phyloP scores from a whole-genome alignment of 441 rosid genomes.

The Euphorbia celastroides region DNA sequence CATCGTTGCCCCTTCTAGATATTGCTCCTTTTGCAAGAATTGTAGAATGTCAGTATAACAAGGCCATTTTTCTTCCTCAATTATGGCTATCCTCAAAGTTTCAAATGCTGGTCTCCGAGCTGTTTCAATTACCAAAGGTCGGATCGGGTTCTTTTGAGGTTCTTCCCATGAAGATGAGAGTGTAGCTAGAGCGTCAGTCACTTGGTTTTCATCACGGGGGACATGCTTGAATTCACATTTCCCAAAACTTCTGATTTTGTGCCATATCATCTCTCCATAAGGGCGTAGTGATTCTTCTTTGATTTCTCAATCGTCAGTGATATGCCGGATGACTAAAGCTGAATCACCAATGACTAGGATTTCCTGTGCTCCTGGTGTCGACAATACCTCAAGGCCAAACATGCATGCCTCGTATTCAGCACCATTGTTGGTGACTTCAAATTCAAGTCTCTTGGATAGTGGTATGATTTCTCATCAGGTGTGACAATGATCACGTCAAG shows the following conservation, averaged over 20 bases:
- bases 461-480: neutral
- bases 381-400: neutral
- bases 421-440: neutral
- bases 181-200: no score
- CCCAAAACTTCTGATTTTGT: neutral
- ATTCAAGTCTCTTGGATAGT: neutral
- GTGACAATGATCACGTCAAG: neutral
- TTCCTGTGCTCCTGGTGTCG: neutral
- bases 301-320: neutral
- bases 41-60: neutral
- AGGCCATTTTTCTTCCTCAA: neutral
- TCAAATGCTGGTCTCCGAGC: neutral
- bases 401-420: neutral
- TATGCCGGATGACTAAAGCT: neutral
- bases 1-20: no score
- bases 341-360: neutral
- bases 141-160: no score
- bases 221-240: neutral
- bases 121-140: neutral
- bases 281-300: neutral
- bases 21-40: no score
- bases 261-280: neutral
- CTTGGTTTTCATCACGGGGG: no score
- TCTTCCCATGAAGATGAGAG: no score
- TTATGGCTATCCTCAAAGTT: neutral